Evolutionary conservation across 2,329 filamentous ascomycete genomes (phyloP).

Genomic region (Cladophialophora bantiana): DNA sequence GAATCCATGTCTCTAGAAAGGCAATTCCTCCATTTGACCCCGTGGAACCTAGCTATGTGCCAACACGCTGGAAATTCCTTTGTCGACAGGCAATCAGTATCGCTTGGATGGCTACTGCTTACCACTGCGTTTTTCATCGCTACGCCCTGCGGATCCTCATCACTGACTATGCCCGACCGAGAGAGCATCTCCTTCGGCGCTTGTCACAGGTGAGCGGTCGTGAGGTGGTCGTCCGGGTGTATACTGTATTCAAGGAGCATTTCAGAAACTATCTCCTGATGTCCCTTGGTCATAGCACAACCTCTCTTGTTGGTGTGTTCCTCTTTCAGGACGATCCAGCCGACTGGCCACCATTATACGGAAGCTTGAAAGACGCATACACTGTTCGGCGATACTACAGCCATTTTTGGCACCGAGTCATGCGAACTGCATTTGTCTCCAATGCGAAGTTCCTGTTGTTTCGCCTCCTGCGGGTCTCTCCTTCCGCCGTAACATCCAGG

Average conservation of each 20-base stretch:
- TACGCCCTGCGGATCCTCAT: neutral
- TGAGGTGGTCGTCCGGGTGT: neutral
- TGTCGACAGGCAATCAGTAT: neutral
- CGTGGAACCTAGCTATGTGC: neutral
- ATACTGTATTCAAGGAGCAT: neutral
- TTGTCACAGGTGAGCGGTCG: neutral
- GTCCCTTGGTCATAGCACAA: neutral
- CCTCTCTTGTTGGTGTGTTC: neutral
- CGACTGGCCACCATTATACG: neutral
- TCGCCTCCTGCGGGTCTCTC: neutral
- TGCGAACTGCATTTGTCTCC: neutral
- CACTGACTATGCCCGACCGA: neutral
- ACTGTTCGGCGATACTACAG: neutral
- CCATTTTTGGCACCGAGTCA: neutral
- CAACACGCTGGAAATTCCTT: neutral
- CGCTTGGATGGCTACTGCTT: neutral
- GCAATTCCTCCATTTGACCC: neutral
- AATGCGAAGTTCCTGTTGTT: neutral
- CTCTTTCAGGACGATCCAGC: neutral
- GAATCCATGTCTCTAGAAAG: neutral
- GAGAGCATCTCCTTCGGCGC: neutral
- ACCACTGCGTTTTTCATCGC: neutral
- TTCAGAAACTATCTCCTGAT: slow-evolving; percentile 1
- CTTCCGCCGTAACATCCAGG: neutral
- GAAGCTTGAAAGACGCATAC: neutral